Base-by-base conservation (phyloP, 306 rosid species). In the Canavalia ensiformis region DNA sequence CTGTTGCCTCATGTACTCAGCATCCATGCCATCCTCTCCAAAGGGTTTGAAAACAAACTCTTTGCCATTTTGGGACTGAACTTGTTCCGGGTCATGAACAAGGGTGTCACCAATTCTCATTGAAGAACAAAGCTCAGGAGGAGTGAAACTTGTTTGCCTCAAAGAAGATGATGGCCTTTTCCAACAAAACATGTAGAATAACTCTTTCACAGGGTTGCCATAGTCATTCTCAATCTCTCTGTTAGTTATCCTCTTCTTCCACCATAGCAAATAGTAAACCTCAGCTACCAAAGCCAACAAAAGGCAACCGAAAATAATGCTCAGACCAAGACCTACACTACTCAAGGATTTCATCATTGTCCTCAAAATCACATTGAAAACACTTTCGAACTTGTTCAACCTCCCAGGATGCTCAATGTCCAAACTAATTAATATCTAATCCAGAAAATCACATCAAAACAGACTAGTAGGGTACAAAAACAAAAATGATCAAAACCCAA, bases 281-380 rank as follows among this genome's bases (percentile, higher is more conserved):
- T 95, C 99, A 75, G 96, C 98, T 35, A 93, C 88, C 67, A 95
- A 91, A 82, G 98, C 99, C 67, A 95, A 91, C 86, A 95, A 82
- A 51, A 95, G 97, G 79, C 94, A 93, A 55, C 92, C 94, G 75
- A 95, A 95, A 35, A 95, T 87, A 74, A 95, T 91, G 77, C 99
- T 93, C 42, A 95, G 72, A 83, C 97, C 99, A 85, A 95, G 92
- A 41, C 99, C 99, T 83, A 95, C 91, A 88, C 93, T 86, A 86
- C 97, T 95, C 90, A 95, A 88, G 67, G 90, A 93, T 89, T 92
- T 93, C 99, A 95, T 95, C 88, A 72, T 90, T 84, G 4, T 35
- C 83, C 67, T 74, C 68, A 89, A 86, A 18, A 89, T 85, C 87
- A 84, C 90, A 89, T 87, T 62, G 84, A 86, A 83, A 82, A 56